Percentiles rank a stretch among this genome's conserved stretches.
Evolutionary conservation across 2,329 filamentous ascomycete genomes (phyloP).

Genomic region (Trichoderma aggressivum): DNA sequence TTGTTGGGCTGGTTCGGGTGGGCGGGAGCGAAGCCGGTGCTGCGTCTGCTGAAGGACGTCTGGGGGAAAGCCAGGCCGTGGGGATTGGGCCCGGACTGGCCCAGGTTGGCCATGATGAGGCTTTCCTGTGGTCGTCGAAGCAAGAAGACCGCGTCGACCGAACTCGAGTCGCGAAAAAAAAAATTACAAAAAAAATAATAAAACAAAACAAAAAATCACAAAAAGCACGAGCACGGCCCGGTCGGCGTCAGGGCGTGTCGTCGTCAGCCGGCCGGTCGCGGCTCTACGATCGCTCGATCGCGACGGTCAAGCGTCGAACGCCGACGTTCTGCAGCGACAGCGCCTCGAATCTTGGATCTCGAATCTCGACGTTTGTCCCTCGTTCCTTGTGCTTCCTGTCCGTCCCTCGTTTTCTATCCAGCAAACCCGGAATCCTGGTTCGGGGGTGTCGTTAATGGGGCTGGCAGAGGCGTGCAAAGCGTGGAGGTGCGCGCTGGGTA

Average conservation of each 20-base stretch:
- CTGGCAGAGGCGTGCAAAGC: slow-evolving; percentile 39
- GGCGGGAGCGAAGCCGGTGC: slow-evolving; percentile 40
- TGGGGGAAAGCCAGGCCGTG: slow-evolving; percentile 54
- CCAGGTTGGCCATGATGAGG: slow-evolving; percentile 46
- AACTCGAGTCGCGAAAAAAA: neutral
- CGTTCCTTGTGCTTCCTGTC: neutral
- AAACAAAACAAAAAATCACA: neutral
- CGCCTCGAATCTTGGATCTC: neutral
- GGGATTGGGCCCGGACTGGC: slow-evolving; percentile 48
- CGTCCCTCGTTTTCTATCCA: slow-evolving; percentile 15
- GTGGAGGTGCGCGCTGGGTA: slow-evolving; percentile 25
- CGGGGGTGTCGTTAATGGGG: slow-evolving; percentile 43
- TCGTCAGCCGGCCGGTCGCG: slow-evolving; percentile 15
- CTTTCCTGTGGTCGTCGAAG: neutral
- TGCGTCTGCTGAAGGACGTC: slow-evolving; percentile 48
- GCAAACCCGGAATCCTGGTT: slow-evolving; percentile 30
- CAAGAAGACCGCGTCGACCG: too few relatives aligned
- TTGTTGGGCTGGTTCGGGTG: slow-evolving; percentile 53
- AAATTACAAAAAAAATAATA: neutral
- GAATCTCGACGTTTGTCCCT: neutral
- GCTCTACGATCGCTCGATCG: slow-evolving; percentile 4
- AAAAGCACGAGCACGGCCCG: neutral
- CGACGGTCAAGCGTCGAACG: neutral
- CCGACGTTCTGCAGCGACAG: neutral
- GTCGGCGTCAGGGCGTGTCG: slow-evolving; percentile 5